A percentile compares a stretch with the other conserved stretches of the same genome.
phyloP scores from a whole-genome alignment of 2,329 filamentous ascomycete species.

The Ceratocystis huliohia region DNA sequence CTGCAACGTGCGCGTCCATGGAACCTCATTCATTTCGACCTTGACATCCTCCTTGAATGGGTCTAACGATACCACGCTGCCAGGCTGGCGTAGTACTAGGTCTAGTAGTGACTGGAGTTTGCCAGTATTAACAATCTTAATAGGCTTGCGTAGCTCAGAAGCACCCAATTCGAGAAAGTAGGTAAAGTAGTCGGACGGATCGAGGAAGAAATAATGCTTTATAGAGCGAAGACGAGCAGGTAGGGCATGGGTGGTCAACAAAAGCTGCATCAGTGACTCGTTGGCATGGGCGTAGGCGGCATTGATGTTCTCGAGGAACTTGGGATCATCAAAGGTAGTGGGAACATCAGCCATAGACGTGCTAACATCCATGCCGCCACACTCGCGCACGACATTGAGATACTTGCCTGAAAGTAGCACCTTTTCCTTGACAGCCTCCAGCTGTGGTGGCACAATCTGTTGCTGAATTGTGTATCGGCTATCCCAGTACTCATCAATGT shows the following conservation, averaged over 20 bases:
- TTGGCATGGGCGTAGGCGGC: conserved; percentile 91
- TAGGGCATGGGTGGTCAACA: conserved; percentile 84
- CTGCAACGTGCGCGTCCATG: conserved; percentile 86
- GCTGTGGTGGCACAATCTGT: conserved; percentile 78
- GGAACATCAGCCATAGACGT: conserved; percentile 82
- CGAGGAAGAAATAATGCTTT: conserved; percentile 98
- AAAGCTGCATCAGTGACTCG: conserved; percentile 75
- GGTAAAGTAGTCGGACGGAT: conserved; percentile 94
- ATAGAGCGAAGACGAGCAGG: conserved; percentile 77
- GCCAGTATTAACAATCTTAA: conserved; percentile 75
- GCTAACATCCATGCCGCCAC: conserved; percentile 87
- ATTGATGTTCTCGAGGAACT: conserved; percentile 93
- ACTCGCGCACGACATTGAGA: conserved; percentile 92
- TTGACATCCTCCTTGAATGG: conserved; percentile 98
- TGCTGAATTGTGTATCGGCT: conserved; percentile 91
- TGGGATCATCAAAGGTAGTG: conserved; percentile 76
- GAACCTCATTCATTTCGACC: conserved; percentile 90
- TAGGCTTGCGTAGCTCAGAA: conserved; percentile 80
- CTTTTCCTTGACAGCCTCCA: conserved; percentile 84
- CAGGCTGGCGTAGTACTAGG: conserved; percentile 87
- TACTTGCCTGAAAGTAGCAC: conserved; percentile 94
- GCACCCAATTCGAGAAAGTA: conserved; percentile 89
- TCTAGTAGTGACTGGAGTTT: conserved; percentile 96
- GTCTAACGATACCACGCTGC: conserved; percentile 83
- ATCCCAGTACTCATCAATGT: conserved; percentile 99